Evolutionary conservation across 2,329 filamentous ascomycete species (phyloP), one percentile per base, ranked within the genome.

Genomic region (Fusarium sp.): DNA sequence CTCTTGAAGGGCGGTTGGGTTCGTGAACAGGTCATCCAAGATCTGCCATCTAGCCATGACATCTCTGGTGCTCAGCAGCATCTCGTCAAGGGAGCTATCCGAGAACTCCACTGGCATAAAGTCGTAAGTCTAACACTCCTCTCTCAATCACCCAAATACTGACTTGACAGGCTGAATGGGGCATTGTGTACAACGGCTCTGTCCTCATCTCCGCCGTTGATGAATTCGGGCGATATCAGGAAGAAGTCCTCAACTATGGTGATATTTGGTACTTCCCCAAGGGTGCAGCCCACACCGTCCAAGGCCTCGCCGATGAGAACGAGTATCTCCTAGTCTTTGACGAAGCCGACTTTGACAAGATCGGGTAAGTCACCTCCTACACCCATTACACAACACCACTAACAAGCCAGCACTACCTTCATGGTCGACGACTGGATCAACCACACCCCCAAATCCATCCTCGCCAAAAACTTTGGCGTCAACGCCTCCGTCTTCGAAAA

Each of bases 231-330:
- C 78, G 84, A 52, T 86, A 88, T 75, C 83, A 88, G 74, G 82
- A 85, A 31, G 86, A 88, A 65, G 86, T 84, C 63, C 85, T 91
- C 18, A 84, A 84, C 54, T 89, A 86, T 51, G 90, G 90, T 21
- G 90, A 92, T 66, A 87, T 91, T 51, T 92, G 90, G 89, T 92
- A 92, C 77, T 91, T 92, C 73, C 90, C 90, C 35, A 90, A 91
- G 78, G 91, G 90, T 7, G 83, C 85, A 7, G 88, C 89, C 1
- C 90, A 92, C 57, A 89, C 89, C 2, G 81, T 92, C 1, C 90
- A 92, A 74, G 89, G 89, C 2, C 83, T 92, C 1, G 89, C 87
- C 4, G 90, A 92, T 15, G 86, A 91, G 76, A 92, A 91, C 65
- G 91, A 92, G 78, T 92, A 88, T 70, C 84, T 93, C 16, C 83